These are phyloP conservation scores for Whalleya microplaca DNA, from an alignment of 2,329 filamentous ascomycete species.

Conservation along the genomic window DNA sequence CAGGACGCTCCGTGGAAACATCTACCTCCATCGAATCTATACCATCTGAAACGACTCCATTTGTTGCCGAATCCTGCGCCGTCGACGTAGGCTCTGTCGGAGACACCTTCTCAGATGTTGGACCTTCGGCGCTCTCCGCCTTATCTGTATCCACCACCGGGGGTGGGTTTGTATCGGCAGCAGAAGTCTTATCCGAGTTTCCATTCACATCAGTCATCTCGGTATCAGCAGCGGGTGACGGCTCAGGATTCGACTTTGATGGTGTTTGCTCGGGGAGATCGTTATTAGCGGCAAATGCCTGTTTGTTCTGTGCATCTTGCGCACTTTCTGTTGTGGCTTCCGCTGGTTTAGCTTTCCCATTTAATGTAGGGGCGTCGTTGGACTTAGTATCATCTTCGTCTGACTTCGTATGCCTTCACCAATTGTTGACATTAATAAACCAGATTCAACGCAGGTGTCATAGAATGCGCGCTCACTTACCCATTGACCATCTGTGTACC, in stretches of 20 bases:
- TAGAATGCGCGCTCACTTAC: constrained; percentile 50
- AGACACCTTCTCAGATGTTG: constrained; percentile 2
- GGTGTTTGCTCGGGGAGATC: constrained; percentile 19
- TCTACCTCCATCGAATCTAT: constrained; percentile 39
- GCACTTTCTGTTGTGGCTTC: constrained; percentile 5
- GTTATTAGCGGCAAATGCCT: constrained; percentile 31
- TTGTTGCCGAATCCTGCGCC: constrained; percentile 8
- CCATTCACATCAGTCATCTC: constrained; percentile 27
- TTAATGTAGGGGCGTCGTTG: constrained; percentile 24
- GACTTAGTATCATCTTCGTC: constrained; percentile 23
- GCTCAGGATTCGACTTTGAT: constrained; percentile 15
- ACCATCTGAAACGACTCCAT: constrained; percentile 1
- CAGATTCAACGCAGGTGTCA: neutral
- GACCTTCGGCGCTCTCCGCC: neutral
- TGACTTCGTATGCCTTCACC: constrained; percentile 24
- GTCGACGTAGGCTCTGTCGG: constrained; percentile 1
- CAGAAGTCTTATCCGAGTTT: neutral
- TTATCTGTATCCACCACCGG: constrained; percentile 1
- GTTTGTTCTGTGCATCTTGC: constrained; percentile 24
- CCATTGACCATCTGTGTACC: constrained; percentile 51
- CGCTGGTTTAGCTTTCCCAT: constrained; percentile 27
- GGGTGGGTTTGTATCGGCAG: constrained; percentile 2
- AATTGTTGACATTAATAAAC: constrained; percentile 4
- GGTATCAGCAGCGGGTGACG: constrained; percentile 5
- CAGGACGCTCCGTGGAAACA: constrained; percentile 24